These are phyloP conservation scores for Bacterosira constricta DNA, from an alignment of 108 stramenopile genomes.

Conservation along the genomic window DNA sequence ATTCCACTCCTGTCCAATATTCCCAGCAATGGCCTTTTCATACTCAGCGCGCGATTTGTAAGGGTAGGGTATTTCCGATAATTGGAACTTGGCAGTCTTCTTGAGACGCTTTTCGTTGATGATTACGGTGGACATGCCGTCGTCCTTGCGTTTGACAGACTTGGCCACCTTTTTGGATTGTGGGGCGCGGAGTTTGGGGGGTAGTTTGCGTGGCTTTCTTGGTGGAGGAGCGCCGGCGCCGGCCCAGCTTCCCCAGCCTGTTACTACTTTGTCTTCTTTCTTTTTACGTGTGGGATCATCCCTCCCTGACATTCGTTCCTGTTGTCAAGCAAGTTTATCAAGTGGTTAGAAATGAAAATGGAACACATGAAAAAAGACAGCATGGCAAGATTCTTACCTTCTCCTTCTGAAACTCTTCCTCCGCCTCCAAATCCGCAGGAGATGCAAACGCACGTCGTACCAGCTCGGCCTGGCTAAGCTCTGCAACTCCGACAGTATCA, in stretches of 20 bases:
- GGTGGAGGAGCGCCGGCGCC: slow-evolving; percentile 84
- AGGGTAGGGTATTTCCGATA: slow-evolving; percentile 93
- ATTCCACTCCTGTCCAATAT: slow-evolving; percentile 97
- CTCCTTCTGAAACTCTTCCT: slow-evolving; percentile 90
- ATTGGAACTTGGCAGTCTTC: slow-evolving; percentile 85
- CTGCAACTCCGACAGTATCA: slow-evolving; percentile 9
- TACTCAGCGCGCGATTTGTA: slow-evolving; percentile 95
- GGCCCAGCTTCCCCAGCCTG: slow-evolving; percentile 92
- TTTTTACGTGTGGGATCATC: slow-evolving; percentile 78
- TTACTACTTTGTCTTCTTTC: slow-evolving; percentile 54
- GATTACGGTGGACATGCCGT: slow-evolving; percentile 84
- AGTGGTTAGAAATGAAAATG: not conserved
- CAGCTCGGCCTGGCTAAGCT: slow-evolving; percentile 86
- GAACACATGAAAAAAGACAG: not conserved
- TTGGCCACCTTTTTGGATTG: slow-evolving; percentile 45
- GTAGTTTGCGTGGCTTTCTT: slow-evolving; percentile 63
- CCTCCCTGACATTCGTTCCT: slow-evolving; percentile 63
- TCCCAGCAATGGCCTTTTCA: slow-evolving; percentile 91
- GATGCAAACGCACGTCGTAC: slow-evolving; percentile 92
- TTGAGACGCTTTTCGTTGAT: slow-evolving; percentile 94
- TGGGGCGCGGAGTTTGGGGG: slow-evolving; percentile 64
- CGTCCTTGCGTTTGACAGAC: slow-evolving; percentile 72
- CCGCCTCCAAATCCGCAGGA: slow-evolving; percentile 72
- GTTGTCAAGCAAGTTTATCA: not conserved
- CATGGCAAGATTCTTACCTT: slow-evolving; percentile 56